Percentiles rank a stretch among this genome's conserved stretches.
phyloP scores from a whole-genome alignment of 2,329 filamentous ascomycete species.

The Purpureocillium takamizusanense region DNA sequence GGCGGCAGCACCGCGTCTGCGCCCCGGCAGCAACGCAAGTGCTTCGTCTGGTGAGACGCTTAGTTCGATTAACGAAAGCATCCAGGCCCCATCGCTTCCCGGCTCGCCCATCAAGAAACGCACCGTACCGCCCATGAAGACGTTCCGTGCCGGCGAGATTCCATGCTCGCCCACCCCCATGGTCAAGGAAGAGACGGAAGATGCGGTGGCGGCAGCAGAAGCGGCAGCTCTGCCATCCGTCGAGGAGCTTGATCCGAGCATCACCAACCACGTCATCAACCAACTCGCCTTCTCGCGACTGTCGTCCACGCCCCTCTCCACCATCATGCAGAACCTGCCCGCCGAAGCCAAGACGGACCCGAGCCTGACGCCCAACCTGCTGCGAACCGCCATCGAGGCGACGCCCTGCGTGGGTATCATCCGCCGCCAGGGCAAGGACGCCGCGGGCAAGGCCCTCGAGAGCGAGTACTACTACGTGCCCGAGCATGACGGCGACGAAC shows the following conservation, averaged over 20 bases:
- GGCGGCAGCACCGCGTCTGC: conserved; percentile 13
- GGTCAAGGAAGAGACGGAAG: conserved; percentile 8
- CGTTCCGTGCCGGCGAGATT: neutral
- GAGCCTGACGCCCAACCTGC: conserved; percentile 49
- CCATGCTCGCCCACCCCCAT: neutral
- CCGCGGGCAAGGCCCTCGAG: conserved; percentile 85
- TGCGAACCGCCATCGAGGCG: conserved; percentile 63
- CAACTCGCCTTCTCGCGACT: conserved; percentile 92
- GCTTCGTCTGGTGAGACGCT: conserved; percentile 12
- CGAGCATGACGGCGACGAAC: conserved; percentile 72
- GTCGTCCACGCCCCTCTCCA: conserved; percentile 82
- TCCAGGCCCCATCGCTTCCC: conserved; percentile 10
- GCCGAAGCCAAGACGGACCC: conserved; percentile 49
- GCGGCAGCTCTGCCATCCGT: conserved; percentile 13
- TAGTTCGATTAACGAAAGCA: conserved; percentile 5
- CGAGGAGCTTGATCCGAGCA: conserved; percentile 26
- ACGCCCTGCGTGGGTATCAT: conserved; percentile 83
- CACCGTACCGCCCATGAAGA: conserved; percentile 2
- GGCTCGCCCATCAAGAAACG: conserved; percentile 14
- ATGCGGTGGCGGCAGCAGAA: conserved; percentile 1
- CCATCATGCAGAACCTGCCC: conserved; percentile 81
- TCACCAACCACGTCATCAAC: conserved; percentile 85
- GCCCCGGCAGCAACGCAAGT: conserved; percentile 7
- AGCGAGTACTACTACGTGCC: conserved; percentile 96
- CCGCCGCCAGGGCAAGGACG: conserved; percentile 84